A percentile compares a stretch with the other conserved stretches of the same genome.
These are phyloP conservation scores for Microdochium nivale DNA, from an alignment of 2,329 filamentous ascomycete genomes.

Conservation along the genomic window DNA sequence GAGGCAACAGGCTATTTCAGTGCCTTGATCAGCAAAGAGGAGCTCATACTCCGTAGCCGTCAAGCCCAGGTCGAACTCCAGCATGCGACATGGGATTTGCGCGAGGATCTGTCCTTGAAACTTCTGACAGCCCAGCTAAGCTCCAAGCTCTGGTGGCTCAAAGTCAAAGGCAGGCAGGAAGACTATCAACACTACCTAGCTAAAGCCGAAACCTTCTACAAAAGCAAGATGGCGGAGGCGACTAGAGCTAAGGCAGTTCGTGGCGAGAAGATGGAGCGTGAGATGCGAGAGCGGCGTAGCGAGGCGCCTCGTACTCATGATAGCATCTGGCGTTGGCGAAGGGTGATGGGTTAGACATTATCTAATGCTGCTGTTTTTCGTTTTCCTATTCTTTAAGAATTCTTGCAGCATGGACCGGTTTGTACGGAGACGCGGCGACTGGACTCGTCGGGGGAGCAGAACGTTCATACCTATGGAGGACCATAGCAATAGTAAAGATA, in stretches of 20 bases:
- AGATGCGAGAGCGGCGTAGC: not conserved
- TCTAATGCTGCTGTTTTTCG: not conserved
- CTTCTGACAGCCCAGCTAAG: constrained; percentile 45
- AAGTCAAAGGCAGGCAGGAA: constrained; percentile 37
- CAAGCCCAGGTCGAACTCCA: constrained; percentile 23
- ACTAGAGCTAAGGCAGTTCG: not conserved
- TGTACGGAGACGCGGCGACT: no score
- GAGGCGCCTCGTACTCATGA: not conserved
- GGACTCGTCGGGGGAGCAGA: no score
- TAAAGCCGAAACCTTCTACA: constrained; percentile 32
- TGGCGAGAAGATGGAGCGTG: not conserved
- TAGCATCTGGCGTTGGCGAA: not conserved
- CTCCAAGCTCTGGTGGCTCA: constrained; percentile 50
- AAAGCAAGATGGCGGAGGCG: constrained; percentile 21
- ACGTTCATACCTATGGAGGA: no score
- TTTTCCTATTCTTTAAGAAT: not conserved
- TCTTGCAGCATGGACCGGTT: no score
- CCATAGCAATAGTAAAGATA: no score
- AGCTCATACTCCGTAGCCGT: constrained; percentile 13
- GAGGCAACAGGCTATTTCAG: constrained; percentile 6
- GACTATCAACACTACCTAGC: constrained; percentile 36
- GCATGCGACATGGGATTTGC: constrained; percentile 23
- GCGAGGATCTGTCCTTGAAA: constrained; percentile 31
- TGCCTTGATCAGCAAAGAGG: constrained; percentile 11
- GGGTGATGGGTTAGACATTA: not conserved